Percentiles rank a stretch among this genome's conserved stretches.
Evolutionary conservation across 768 basidiomycete species (phyloP).

Genomic region (Lactifluus pinguis): DNA sequence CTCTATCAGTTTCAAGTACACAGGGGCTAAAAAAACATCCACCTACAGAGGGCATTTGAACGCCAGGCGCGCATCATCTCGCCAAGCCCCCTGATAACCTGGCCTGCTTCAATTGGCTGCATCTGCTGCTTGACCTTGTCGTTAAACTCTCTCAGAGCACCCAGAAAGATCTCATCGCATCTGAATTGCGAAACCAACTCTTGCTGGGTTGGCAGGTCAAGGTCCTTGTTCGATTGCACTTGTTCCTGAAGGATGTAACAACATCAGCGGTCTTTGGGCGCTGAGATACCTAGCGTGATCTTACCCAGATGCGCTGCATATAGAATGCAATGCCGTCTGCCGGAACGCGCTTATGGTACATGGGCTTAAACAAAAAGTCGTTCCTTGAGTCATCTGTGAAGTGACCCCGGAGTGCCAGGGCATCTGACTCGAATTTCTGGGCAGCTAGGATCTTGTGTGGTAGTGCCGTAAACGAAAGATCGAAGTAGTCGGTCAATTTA

Average conservation of each 20-base stretch:
- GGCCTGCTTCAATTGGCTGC: slow-evolving; percentile 80
- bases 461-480: slow-evolving; percentile 84
- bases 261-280: not conserved
- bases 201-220: slow-evolving; percentile 81
- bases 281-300: slow-evolving; percentile 23
- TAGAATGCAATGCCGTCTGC: slow-evolving; percentile 96
- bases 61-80: slow-evolving; percentile 78
- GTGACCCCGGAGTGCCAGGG: slow-evolving; percentile 59
- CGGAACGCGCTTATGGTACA: slow-evolving; percentile 97
- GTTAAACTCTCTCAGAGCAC: slow-evolving; percentile 72
- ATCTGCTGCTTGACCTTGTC: slow-evolving; percentile 76
- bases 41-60: slow-evolving; percentile 61
- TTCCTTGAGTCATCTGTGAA: slow-evolving; percentile 62
- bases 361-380: slow-evolving; percentile 82
- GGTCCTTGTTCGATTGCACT: slow-evolving; percentile 20
- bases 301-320: slow-evolving; percentile 96
- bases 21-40: not conserved
- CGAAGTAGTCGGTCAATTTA: slow-evolving; percentile 87
- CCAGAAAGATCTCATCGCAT: slow-evolving; percentile 89
- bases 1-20: not conserved
- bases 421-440: slow-evolving; percentile 80
- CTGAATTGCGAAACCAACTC: slow-evolving; percentile 97
- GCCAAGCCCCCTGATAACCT: slow-evolving; percentile 77
- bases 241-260: slow-evolving; percentile 13
- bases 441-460: slow-evolving; percentile 93